Evolutionary conservation across 2,329 filamentous ascomycete species (phyloP).

Genomic region (Neonectria hederae): DNA sequence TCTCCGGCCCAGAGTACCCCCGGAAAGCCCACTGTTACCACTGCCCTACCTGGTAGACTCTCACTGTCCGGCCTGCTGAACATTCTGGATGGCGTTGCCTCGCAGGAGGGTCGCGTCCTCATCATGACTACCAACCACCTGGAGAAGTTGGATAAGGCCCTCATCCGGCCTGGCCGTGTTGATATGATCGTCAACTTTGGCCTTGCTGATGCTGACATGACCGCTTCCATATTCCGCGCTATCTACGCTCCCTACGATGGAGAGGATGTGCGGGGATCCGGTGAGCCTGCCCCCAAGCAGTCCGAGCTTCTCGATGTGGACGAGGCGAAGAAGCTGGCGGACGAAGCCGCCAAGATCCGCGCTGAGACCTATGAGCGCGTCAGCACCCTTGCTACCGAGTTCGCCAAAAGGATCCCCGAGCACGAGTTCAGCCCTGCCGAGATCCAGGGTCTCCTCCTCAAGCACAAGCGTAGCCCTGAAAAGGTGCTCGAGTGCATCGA

Average conservation of each 20-base stretch:
- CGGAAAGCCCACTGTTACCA: constrained; percentile 9
- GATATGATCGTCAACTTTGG: constrained; percentile 69
- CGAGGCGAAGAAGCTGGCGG: constrained; percentile 44
- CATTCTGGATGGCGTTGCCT: constrained; percentile 78
- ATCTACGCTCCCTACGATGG: constrained; percentile 64
- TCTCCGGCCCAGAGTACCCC: constrained; percentile 19
- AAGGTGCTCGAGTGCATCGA: constrained; percentile 57
- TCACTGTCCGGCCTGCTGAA: constrained; percentile 83
- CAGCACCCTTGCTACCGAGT: constrained; percentile 57
- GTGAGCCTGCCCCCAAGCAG: constrained; percentile 19
- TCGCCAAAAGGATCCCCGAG: constrained; percentile 61
- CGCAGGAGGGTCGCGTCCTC: constrained; percentile 69
- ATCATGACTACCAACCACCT: constrained; percentile 74
- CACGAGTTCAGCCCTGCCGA: constrained; percentile 69
- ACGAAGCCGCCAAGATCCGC: constrained; percentile 45
- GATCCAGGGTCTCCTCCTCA: constrained; percentile 67
- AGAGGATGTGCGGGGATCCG: constrained; percentile 28
- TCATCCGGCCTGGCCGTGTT: constrained; percentile 70
- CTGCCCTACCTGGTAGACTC: constrained; percentile 52
- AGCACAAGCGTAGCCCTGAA: constrained; percentile 62
- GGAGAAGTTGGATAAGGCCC: constrained; percentile 68
- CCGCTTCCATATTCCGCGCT: constrained; percentile 63
- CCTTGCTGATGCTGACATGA: constrained; percentile 63
- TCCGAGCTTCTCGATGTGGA: constrained; percentile 28
- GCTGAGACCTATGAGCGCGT: constrained; percentile 53